Percentiles rank a stretch among this genome's conserved stretches.
phyloP scores from a whole-genome alignment of 306 rosid genomes.

The Pyrus communis region DNA sequence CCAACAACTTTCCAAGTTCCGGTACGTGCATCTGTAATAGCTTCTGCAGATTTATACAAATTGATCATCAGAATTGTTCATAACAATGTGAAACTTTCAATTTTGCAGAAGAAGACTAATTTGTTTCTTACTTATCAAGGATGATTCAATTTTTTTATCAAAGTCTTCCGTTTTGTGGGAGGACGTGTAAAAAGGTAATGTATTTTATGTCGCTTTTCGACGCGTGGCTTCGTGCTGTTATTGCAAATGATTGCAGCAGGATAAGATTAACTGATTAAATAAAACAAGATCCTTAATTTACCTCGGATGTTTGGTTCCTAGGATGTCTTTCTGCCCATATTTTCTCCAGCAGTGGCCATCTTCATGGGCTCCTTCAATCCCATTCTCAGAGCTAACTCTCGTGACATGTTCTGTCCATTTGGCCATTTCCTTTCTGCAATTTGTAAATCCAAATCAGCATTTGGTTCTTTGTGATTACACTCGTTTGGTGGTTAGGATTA shows the following conservation, averaged over 20 bases:
- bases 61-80: conserved; percentile 16
- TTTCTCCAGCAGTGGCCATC: conserved; percentile 88
- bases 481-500: not conserved
- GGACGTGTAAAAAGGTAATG: not conserved
- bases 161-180: not conserved
- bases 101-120: not conserved
- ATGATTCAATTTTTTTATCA: not conserved
- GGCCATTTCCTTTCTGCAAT: conserved; percentile 66
- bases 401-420: conserved; percentile 49
- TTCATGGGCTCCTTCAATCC: conserved; percentile 54
- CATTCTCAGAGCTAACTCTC: conserved; percentile 49
- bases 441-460: not conserved
- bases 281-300: conserved; percentile 14
- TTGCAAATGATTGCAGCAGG: conserved; percentile 5
- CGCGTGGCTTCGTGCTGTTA: not conserved
- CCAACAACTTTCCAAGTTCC: conserved; percentile 69
- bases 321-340: conserved; percentile 87
- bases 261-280: not conserved
- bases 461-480: not conserved
- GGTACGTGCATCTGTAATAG: conserved; percentile 89
- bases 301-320: conserved; percentile 76
- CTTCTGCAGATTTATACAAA: conserved; percentile 61
- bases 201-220: not conserved
- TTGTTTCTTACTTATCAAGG: not conserved
- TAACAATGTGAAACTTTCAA: not conserved